Conservation (phyloP, 306 rosid genomes). For the Mucuna pruriens region DNA sequence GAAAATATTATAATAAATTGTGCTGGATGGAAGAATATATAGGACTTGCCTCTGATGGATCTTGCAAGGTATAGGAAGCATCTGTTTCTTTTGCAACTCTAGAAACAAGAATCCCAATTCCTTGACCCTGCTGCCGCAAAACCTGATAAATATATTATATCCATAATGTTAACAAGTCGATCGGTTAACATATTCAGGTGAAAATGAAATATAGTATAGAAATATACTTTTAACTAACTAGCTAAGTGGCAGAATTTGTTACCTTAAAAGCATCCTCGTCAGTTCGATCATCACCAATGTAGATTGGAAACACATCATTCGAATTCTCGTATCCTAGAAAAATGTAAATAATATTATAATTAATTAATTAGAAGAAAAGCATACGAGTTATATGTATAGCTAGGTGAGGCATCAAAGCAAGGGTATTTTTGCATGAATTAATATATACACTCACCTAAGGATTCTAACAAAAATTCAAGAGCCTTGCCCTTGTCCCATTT, state of each 20-base stretch:
- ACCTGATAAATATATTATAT: constrained; percentile 50
- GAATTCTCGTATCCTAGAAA: constrained; percentile 75
- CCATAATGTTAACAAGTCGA: background rate
- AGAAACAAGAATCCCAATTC: constrained; percentile 91
- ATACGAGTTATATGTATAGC: background rate
- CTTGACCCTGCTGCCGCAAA: constrained; percentile 71
- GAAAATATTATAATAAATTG: background rate
- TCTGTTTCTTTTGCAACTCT: constrained; percentile 79
- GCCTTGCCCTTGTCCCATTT: constrained; percentile 99
- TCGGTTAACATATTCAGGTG: background rate
- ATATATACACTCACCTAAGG: constrained; percentile 59
- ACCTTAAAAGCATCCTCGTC: constrained; percentile 99
- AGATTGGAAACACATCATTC: constrained; percentile 70
- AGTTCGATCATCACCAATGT: constrained; percentile 91
- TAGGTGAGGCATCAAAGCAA: background rate
- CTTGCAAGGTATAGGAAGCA: constrained; percentile 85
- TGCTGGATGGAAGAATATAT: background rate
- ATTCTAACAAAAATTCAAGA: constrained; percentile 77
- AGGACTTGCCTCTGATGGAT: constrained; percentile 79
- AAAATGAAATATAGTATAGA: background rate
- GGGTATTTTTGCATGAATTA: background rate
- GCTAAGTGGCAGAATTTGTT: constrained; percentile 3
- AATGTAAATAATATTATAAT: background rate
- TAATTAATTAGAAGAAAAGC: constrained; percentile 21
- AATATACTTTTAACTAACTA: background rate